phyloP scores from a whole-genome alignment of 306 rosid species.

The Cucurbita argyrosperma region DNA sequence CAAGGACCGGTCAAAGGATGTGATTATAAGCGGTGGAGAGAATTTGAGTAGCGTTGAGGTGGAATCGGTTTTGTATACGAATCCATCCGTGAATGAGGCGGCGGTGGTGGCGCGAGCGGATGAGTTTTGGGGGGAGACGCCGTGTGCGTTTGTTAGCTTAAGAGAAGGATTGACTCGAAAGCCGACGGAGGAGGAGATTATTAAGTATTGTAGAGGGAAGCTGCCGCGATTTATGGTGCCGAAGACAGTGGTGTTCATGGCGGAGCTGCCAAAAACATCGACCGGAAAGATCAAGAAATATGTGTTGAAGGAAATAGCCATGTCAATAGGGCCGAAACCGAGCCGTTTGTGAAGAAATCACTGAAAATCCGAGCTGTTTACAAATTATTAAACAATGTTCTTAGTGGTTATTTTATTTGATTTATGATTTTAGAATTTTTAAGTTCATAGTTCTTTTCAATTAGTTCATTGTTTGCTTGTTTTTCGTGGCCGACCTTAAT shows the following conservation, averaged over 20 bases:
- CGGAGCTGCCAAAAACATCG: conserved; percentile 48
- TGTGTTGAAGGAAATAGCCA: conserved; percentile 31
- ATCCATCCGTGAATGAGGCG: conserved; percentile 52
- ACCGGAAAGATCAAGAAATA: conserved; percentile 62
- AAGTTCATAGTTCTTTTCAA: too few species aligned
- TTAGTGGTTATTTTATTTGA: too few species aligned
- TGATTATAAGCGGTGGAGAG: conserved; percentile 72
- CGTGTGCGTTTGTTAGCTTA: conserved; percentile 62
- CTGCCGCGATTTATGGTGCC: conserved; percentile 59
- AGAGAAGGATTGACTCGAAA: conserved; percentile 15
- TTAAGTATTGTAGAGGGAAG: conserved; percentile 32
- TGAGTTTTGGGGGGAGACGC: conserved; percentile 76
- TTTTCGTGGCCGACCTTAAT: too few species aligned
- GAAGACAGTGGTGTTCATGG: conserved; percentile 39
- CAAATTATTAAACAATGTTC: too few species aligned
- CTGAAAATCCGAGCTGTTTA: too few species aligned
- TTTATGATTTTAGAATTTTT: too few species aligned
- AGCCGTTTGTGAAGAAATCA: neutral
- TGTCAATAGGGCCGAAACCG: conserved; percentile 21
- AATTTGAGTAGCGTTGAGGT: conserved; percentile 73
- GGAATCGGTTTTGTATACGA: conserved; percentile 34
- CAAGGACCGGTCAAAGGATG: conserved; percentile 60
- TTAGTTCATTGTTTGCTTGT: too few species aligned
- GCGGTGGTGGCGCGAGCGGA: conserved; percentile 64
- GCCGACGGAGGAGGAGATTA: conserved; percentile 36